Conservation (phyloP, 176 grass and related monocot genomes). For the Phragmites australis region DNA sequence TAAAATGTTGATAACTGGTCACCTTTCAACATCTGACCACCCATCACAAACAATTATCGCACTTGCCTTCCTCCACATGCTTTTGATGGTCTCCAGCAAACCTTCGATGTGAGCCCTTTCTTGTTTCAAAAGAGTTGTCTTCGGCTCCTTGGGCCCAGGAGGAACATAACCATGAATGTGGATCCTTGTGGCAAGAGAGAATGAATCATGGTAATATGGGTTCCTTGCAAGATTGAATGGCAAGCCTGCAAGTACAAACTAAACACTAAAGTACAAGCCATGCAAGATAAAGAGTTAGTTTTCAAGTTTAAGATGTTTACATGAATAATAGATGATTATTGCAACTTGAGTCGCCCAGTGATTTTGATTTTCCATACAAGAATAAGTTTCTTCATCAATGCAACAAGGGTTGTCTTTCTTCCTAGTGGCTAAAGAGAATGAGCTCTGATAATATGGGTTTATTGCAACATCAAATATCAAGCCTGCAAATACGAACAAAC, state of each 20-base stretch:
- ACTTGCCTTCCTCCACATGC: not conserved
- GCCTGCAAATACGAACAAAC: not conserved
- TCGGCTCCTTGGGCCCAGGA: not conserved
- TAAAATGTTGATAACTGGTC: slow-evolving; percentile 12
- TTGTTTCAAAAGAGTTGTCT: not conserved
- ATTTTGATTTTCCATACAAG: not conserved
- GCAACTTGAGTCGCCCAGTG: not conserved
- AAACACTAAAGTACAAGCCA: not conserved
- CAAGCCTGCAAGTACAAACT: not conserved
- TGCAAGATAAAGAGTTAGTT: not conserved
- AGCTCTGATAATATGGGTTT: not conserved
- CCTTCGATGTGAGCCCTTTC: not conserved
- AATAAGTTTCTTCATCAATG: not conserved
- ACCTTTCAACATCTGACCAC: slow-evolving; percentile 5
- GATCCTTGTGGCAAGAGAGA: not conserved
- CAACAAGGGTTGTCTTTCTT: not conserved
- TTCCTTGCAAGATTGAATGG: not conserved
- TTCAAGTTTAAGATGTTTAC: not conserved
- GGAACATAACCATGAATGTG: slow-evolving; percentile 7
- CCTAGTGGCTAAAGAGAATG: not conserved
- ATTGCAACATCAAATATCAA: not conserved
- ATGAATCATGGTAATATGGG: not conserved
- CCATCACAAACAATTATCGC: slow-evolving; percentile 5
- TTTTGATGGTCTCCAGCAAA: not conserved
- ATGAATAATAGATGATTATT: not conserved